Evolutionary conservation across 148 eudicot genomes (phyloP), one percentile per base, ranked within the genome.

Genomic region (Fagopyrum homotropicum): DNA sequence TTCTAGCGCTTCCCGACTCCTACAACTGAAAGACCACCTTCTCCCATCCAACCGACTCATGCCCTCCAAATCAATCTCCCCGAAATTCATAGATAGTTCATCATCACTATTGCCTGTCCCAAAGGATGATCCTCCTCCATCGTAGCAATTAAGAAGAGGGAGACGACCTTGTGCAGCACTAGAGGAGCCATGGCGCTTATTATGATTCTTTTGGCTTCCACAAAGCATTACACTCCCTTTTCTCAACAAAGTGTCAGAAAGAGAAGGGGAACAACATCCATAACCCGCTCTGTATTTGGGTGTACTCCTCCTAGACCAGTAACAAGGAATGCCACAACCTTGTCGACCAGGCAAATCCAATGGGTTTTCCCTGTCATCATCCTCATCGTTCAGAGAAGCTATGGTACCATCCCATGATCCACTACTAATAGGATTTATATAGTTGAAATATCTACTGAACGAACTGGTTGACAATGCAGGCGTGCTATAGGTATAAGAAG

Each of bases 281-380:
- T 74, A 79, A 66, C 80, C 80, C 59, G 87, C 86, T 78, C 85
- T 91, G 60, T 78, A 81, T 84, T 86, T 95, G 48, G 98, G 91
- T 7, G 88, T 89, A 40, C 71, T 66, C 83, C 87, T 90, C 79
- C 81, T 95, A 7, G 99, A 90, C 98, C 99, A 89, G 61, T 90
- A 93, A 75, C 94, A 93, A 68, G 98, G 94, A 72, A 95, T 90
- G 76, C 99, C 98, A 77, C 99, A 95, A 74, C 99, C 98, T 76
- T 83, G 87, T 12, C 89, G 85, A 40, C 91, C 94, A 0, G 92
- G 90, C 74, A 92, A 86, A 82, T 90, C 88, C 75, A 90, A 73
- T 40, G 73, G 84, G 73, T 87, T 88, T 59, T 86, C 96, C 30
- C 79, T 85, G 61, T 92, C 93, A 77, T 85, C 88, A 81, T 87